Conservation (phyloP, 768 basidiomycete genomes). For the Antrodiella citrinella region DNA sequence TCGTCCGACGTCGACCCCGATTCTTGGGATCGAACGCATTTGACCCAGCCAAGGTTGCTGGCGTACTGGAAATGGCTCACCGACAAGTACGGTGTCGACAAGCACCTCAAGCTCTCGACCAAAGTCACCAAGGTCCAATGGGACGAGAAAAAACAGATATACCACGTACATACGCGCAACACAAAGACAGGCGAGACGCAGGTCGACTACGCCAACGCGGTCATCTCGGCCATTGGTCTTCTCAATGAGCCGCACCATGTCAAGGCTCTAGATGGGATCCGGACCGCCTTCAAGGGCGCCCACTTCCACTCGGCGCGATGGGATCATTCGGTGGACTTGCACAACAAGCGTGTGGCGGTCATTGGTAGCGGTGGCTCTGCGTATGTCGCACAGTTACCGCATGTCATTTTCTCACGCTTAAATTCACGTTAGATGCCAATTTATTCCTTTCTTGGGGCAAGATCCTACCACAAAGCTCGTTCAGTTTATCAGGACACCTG, state of each 20-base stretch:
- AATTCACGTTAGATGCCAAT: too few species aligned
- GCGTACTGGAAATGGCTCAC: constrained; percentile 19
- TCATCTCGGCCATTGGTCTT: constrained; percentile 23
- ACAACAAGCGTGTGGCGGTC: constrained; percentile 22
- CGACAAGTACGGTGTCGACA: constrained; percentile 12
- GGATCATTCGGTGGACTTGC: constrained; percentile 17
- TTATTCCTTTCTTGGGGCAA: constrained; percentile 17
- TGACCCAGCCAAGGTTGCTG: constrained; percentile 20
- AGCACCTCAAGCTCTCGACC: constrained; percentile 18
- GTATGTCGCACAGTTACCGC: too few species aligned
- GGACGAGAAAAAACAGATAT: constrained; percentile 18
- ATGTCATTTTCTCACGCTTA: too few species aligned
- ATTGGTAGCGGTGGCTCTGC: constrained; percentile 26
- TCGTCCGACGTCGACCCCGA: constrained; percentile 19
- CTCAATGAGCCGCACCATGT: constrained; percentile 20
- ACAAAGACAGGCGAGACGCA: constrained; percentile 4
- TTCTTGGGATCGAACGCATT: constrained; percentile 19
- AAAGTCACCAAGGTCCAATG: constrained; percentile 23
- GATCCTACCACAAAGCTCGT: constrained; percentile 17
- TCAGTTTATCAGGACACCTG: constrained; percentile 23
- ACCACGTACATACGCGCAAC: constrained; percentile 18
- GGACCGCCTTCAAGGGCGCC: constrained; percentile 17
- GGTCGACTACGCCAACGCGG: constrained; percentile 13
- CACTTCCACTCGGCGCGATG: constrained; percentile 23
- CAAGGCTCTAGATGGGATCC: constrained; percentile 16